These are phyloP conservation scores for Jimgerdemannia flammicorona DNA, from an alignment of 192 early-diverging fungal genomes.

Conservation along the genomic window DNA sequence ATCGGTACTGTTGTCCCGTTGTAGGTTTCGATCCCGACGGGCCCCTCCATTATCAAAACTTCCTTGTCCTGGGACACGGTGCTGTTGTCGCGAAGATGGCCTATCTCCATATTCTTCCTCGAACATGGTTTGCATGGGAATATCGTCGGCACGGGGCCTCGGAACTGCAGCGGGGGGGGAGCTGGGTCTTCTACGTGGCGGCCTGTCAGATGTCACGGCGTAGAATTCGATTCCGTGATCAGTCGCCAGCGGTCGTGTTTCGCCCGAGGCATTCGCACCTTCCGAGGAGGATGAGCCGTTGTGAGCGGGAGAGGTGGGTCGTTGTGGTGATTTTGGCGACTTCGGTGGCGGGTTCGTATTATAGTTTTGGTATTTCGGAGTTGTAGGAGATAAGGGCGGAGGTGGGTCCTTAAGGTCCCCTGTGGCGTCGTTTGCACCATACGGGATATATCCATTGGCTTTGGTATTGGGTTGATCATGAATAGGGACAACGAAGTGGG, in stretches of 20 bases:
- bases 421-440: background rate
- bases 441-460: background rate
- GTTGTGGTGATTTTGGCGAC: background rate
- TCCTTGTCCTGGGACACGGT: background rate
- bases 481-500: background rate
- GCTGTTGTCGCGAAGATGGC: background rate
- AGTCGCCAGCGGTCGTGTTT: background rate
- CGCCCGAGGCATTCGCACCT: background rate
- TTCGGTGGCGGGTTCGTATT: background rate
- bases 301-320: background rate
- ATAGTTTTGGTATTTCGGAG: background rate
- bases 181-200: background rate
- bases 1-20: background rate
- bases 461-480: background rate
- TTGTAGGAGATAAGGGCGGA: background rate
- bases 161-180: background rate
- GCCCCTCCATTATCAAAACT: background rate
- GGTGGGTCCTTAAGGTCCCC: background rate
- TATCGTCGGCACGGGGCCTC: background rate
- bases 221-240: background rate
- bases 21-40: background rate
- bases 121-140: background rate
- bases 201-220: background rate
- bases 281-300: background rate
- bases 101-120: background rate